Conservation (phyloP, 768 basidiomycete species). For the Suillus subluteus region DNA sequence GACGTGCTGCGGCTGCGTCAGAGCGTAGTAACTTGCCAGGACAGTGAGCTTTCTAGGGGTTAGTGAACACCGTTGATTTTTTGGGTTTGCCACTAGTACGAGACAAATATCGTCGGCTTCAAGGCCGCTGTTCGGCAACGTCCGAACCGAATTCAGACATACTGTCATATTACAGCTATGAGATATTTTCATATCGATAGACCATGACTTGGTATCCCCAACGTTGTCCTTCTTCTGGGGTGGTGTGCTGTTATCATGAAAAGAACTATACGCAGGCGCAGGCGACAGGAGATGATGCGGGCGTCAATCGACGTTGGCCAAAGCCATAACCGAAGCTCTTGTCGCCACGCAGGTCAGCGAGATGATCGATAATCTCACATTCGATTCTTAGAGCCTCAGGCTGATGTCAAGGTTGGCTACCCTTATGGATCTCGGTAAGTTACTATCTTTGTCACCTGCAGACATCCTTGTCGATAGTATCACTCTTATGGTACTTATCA, state of each 20-base stretch:
- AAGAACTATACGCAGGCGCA: conserved; percentile 37
- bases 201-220: conserved; percentile 31
- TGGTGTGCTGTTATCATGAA: conserved; percentile 61
- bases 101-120: no score
- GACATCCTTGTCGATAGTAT: background rate
- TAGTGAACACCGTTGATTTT: no score
- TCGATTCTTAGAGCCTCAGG: conserved; percentile 9
- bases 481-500: conserved; percentile 54
- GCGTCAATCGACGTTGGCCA: conserved; percentile 59
- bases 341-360: conserved; percentile 57
- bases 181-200: no score
- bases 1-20: no score
- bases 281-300: conserved; percentile 44
- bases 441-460: conserved; percentile 2
- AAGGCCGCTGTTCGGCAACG: no score
- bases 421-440: conserved; percentile 32
- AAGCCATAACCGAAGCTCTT: conserved; percentile 70
- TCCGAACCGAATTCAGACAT: no score
- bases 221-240: conserved; percentile 54
- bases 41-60: no score
- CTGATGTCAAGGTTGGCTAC: conserved; percentile 19
- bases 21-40: no score
- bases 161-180: no score
- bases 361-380: conserved; percentile 43
- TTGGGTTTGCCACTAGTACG: no score